Evolutionary conservation across 306 rosid genomes (phyloP), one percentile per base, ranked within the genome.

Genomic region (Cercis canadensis): DNA sequence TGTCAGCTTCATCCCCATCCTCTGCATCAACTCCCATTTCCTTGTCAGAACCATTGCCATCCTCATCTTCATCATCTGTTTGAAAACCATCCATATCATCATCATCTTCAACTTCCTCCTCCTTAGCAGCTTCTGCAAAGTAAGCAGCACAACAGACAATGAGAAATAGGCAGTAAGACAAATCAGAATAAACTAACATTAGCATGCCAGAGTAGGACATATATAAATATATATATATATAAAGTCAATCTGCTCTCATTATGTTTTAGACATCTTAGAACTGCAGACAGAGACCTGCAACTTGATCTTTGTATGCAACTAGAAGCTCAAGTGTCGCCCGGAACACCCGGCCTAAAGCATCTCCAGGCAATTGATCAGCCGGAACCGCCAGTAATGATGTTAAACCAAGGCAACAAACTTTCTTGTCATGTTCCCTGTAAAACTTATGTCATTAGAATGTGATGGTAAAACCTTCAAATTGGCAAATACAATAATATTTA

Each of bases 11-110:
- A 57, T 93, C 98, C 56, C 92, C 94, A 50, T 90, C 98, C 70
- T 90, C 98, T 2, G 75, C 82, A 75, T 88, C 97, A 72, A 73
- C 84, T 62, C 98, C 98, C 98, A 93, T 88, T 75, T 90, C 97
- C 85, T 76, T 93, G 76, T 93, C 97, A 79, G 90, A 90, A 52
- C 83, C 96, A 74, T 77, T 96, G 36, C 81, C 98, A 51, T 85
- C 92, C 8, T 90, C 98, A 40, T 88, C 92, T 10, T 92, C 98
- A 11, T 87, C 97, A 59, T 93, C 97, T 9, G 88, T 84, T 79
- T 73, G 96, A 83, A 90, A 87, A 73, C 96, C 97, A 84, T 93
- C 98, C 98, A 93, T 93, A 63, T 90, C 96, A 78, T 92, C 90
- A 15, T 93, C 97, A 57, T 93, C 98, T 79, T 92, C 97, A 43